phyloP scores from a whole-genome alignment of 768 basidiomycete genomes.

The Inosperma sp. region DNA sequence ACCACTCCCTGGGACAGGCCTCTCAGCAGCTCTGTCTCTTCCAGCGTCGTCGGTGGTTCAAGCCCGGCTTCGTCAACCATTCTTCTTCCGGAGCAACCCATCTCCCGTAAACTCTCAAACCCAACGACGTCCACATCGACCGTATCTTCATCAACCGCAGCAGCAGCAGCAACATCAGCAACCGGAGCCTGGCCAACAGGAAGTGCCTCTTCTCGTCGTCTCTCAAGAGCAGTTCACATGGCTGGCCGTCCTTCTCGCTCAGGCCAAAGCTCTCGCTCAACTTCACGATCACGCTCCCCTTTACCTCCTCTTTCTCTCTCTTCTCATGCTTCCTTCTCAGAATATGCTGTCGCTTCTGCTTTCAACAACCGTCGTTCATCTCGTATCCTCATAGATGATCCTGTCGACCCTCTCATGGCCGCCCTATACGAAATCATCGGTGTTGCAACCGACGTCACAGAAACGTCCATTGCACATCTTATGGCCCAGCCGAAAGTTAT shows the following conservation, averaged over 20 bases:
- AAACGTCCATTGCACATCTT: conserved; percentile 83
- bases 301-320: conserved; percentile 73
- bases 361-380: conserved; percentile 67
- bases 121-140: conserved; percentile 37
- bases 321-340: conserved; percentile 61
- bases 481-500: conserved; percentile 82
- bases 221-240: conserved; percentile 82
- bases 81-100: conserved; percentile 57
- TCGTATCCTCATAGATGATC: conserved; percentile 79
- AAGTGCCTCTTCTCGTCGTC: conserved; percentile 63
- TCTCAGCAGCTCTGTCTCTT: conserved; percentile 50
- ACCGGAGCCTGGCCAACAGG: conserved; percentile 56
- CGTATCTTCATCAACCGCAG: too few species aligned
- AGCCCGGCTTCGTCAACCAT: conserved; percentile 59
- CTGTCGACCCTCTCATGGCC: conserved; percentile 83
- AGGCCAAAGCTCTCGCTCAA: conserved; percentile 85
- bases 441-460: conserved; percentile 89
- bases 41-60: conserved; percentile 49
- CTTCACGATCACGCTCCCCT: conserved; percentile 94
- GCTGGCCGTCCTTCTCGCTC: conserved; percentile 62
- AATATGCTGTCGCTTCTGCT: conserved; percentile 40
- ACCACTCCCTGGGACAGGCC: conserved; percentile 66
- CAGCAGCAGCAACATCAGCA: too few species aligned
- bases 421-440: conserved; percentile 89
- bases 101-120: conserved; percentile 60